Conservation (phyloP, 306 rosid species). For the Ziziphus jujuba region DNA sequence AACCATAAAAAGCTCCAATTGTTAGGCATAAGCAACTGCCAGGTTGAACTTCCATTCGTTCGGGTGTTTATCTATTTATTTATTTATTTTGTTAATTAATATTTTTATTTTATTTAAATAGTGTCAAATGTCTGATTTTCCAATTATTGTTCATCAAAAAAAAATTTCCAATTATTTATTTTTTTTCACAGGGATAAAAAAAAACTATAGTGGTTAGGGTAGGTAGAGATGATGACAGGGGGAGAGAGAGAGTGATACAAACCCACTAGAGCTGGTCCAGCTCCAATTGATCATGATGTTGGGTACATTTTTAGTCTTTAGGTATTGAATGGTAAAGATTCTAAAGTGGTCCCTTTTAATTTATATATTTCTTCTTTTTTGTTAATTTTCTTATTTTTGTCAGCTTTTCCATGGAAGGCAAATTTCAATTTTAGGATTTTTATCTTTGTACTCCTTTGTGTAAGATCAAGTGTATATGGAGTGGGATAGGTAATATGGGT, state of each 20-base stretch:
- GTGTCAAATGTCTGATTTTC: too few species aligned
- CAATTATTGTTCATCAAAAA: too few species aligned
- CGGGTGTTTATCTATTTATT: slow-evolving; percentile 1
- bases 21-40: not conserved
- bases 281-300: slow-evolving; percentile 8
- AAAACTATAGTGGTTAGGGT: slow-evolving; percentile 42
- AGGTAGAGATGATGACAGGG: slow-evolving; percentile 59
- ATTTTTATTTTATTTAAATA: too few species aligned
- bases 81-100: too few species aligned
- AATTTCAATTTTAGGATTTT: slow-evolving; percentile 7
- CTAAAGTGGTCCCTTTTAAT: not conserved
- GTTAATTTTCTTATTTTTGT: too few species aligned
- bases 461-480: not conserved
- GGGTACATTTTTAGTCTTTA: not conserved
- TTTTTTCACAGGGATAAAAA: not conserved
- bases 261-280: slow-evolving; percentile 29
- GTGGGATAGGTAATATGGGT: slow-evolving; percentile 25
- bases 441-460: slow-evolving; percentile 1
- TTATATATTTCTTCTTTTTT: not conserved
- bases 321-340: slow-evolving; percentile 13
- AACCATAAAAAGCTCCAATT: too few species aligned
- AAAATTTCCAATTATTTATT: not conserved
- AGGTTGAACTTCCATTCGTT: not conserved
- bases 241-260: slow-evolving; percentile 17
- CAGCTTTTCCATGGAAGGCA: not conserved